Evolutionary conservation across 2,329 filamentous ascomycete genomes (phyloP), one percentile per base, ranked within the genome.

Genomic region (Penicillium expansum): DNA sequence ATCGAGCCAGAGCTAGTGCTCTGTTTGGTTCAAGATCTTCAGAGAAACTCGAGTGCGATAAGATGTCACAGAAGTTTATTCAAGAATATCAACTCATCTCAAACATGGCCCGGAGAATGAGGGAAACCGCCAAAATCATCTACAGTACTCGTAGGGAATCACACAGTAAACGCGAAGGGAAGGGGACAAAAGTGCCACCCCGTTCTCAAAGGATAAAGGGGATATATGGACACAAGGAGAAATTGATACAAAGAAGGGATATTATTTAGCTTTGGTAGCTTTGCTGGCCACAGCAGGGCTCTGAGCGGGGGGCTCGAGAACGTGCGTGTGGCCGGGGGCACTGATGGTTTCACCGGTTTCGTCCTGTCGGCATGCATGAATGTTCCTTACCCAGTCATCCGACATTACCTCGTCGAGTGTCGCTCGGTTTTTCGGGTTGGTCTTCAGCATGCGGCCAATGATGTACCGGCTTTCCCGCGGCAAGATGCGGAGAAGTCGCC

Each of bases 391-490:
- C 94, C 94, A 99, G 16, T 88, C 86, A 70, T 99, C 93, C 22
- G 87, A 83, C 50, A 97, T 76, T 18, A 99, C 90, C 68, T 99
- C 92, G 24, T 88, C 82, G 79, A 99, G 88, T 3, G 84, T 90
- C 3, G 92, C 93, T 55, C 94, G 85, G 63, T 89, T 88, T 69
- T 85, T 88, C 0, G 92, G 91, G 67, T 96, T 86, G 49, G 97
- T 82, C 68, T 94, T 91, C 35, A 99, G 83, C 94, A 99, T 99
- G 56, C 90, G 84, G 43, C 91, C 88, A 54, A 99, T 89, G 61
- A 99, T 92, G 70, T 93, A 88, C 50, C 94, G 83, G 62, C 89
- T 95, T 75, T 97, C 94, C 58, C 93, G 83, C 0, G 94, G 94
- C 10, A 99, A 80, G 35, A 97, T 80, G 41, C 94, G 86, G 30